Evolutionary conservation across 179 eudicot species (phyloP), one percentile per base, ranked within the genome.

Genomic region (Amaranthus tricolor): DNA sequence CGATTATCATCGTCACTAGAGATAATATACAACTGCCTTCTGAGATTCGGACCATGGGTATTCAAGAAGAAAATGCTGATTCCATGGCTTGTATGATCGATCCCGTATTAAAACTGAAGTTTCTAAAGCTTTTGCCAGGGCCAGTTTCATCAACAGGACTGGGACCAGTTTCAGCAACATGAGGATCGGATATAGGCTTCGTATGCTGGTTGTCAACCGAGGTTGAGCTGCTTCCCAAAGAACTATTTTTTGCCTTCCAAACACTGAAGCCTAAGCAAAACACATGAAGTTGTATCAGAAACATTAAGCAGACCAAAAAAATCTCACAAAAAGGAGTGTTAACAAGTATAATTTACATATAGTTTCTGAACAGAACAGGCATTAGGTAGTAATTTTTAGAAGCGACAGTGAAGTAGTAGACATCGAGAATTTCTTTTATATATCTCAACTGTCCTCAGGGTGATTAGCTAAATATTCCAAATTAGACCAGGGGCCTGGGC

Each of bases 241-340:
- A 88, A 78, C 85, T 87, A 77, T 67, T 89, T 79, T 89, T 90
- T 12, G 89, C 97, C 82, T 89, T 94, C 97, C 97, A 94, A 45
- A 94, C 84, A 14, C 82, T 88, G 43, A 88, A 65, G 74, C 90
- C 98, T 94, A 77, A 63, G 60, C 15, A 71, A 57, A 62, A 65
- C 6, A 16, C n/a, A 72, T 19, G 66, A 16, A 10, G 24, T 10
- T 5, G 21, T 43, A 70, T 81, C 59, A 77, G 73, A 72, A 71
- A 76, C 57, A 74, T 55, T 75, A 64, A 66, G 19, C 31, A 21
- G 12, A 40, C 16, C 50, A 53, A 10, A 75, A 10, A 24, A 16
- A 57, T 50, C 11, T 56, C 6, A 56, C 17, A 66, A 56, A 56
- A 21, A 49, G 17, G 54, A 48, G 63, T 47, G 52, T 61, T 50